Base-by-base conservation (phyloP, 2,329 filamentous ascomycete species). In the Fusarium buharicum region DNA sequence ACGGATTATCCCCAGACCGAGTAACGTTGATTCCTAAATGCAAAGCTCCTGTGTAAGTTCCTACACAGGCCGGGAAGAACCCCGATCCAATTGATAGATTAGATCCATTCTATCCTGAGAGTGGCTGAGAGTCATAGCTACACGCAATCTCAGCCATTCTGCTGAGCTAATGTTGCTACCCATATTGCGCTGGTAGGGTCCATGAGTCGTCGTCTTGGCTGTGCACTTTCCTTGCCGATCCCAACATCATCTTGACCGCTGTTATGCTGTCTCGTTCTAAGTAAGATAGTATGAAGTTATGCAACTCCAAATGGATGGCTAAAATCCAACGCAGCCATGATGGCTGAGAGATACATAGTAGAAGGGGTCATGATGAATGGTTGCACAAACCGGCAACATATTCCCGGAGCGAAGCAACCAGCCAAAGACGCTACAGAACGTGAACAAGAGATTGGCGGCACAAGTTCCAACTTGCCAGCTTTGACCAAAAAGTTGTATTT, bases 261-360 rank as follows among this genome's bases (percentile, higher is more conserved):
- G 13, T 40, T 39, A 16, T 38, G 14, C 24, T 38, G 16, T 22
- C 5, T 14, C 22, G 31, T 16, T 1, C 20, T 14, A 31, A 60
- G 38, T 44, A 30, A 55, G 51, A 52, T 37, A 52, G 36, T 18
- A 6, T 18, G 36, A 20, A 17, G 36, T 37, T 44, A n/a, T 39
- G 50, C 27, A 24, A 27, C 14, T 22, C 36, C 17, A n/a, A 33
- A 14, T n/a, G 34, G 20, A 37, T 59, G 55, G 57, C 27, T 60
- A 45, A 60, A 13, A 60, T 59, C 39, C 57, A 60, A 34, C 30
- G 41, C 22, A 53, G 40, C 20, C 44, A 61, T 49, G 49, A 60
- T 60, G 55, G 55, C 38, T 59, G 49, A 54, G 54, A 54, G 54
- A 31, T n/a, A n/a, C n/a, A n/a, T n/a, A n/a, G n/a, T n/a, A 20